A percentile compares a stretch with the other conserved stretches of the same genome.
phyloP scores from a whole-genome alignment of 495 filamentous ascomycete genomes.

The Neurospora sp. region DNA sequence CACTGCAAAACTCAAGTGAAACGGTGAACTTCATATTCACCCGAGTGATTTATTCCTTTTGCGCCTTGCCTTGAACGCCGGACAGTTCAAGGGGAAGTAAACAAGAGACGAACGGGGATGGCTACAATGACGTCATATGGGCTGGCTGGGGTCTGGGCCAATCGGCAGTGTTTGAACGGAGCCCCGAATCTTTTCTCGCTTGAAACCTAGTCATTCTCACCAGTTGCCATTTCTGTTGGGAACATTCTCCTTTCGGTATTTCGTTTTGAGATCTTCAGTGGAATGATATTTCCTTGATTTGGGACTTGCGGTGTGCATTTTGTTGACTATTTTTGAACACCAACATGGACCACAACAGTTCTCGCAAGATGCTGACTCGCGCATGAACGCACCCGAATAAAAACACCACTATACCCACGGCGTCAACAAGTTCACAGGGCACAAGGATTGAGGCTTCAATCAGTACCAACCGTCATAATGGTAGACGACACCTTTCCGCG shows the following conservation, averaged over 20 bases:
- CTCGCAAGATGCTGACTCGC: background rate
- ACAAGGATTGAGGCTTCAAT: background rate
- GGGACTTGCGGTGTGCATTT: background rate
- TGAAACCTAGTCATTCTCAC: background rate
- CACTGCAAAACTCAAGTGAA: background rate
- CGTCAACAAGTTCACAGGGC: background rate
- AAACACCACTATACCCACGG: background rate
- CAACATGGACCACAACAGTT: background rate
- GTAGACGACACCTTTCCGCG: slow-evolving; percentile 23
- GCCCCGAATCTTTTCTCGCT: background rate
- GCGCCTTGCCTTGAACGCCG: background rate
- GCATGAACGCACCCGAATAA: background rate
- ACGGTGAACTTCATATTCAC: background rate
- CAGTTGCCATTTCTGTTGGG: background rate
- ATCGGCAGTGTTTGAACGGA: background rate
- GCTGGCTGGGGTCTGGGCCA: background rate
- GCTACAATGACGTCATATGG: background rate
- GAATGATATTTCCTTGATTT: background rate
- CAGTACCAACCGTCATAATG: slow-evolving; percentile 12
- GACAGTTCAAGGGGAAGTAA: background rate
- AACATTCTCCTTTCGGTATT: background rate
- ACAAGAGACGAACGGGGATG: background rate
- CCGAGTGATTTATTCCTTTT: background rate
- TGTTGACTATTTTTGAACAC: background rate
- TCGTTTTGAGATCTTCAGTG: background rate